A percentile compares a stretch with the other conserved stretches of the same genome.
These are phyloP conservation scores for Naegleria lovaniensis DNA, from an alignment of 208 protist genomes.

Conservation along the genomic window DNA sequence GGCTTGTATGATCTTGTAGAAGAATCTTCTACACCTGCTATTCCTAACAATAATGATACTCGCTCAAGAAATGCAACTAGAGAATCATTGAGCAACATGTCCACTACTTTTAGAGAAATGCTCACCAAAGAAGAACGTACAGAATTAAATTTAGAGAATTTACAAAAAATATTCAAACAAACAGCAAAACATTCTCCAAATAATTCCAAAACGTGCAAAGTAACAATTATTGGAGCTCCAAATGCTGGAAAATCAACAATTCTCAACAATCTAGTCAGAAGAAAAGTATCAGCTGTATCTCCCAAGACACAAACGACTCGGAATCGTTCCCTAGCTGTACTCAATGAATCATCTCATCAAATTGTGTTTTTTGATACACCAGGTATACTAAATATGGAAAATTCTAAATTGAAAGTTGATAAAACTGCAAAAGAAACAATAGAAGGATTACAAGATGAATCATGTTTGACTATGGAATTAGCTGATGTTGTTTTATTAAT, in stretches of 20 bases:
- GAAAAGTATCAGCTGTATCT: conserved; percentile 26
- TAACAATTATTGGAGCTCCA: conserved; percentile 20
- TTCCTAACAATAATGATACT: not conserved
- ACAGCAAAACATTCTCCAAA: conserved; percentile 18
- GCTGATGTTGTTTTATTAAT: conserved; percentile 20
- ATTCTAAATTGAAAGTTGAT: not conserved
- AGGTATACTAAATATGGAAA: not conserved
- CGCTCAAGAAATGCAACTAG: no score
- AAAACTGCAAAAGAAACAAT: not conserved
- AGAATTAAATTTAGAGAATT: not conserved
- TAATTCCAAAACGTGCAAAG: not conserved
- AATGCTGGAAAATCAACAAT: conserved; percentile 29
- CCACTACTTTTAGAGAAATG: not conserved
- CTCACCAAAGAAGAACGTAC: not conserved
- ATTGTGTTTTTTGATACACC: conserved; percentile 26
- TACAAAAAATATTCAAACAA: not conserved
- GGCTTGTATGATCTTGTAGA: not conserved
- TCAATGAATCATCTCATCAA: not conserved
- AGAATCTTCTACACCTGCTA: not conserved
- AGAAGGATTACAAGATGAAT: not conserved
- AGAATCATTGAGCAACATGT: no score
- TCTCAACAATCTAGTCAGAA: not conserved
- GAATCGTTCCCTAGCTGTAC: not conserved
- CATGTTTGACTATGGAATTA: not conserved
- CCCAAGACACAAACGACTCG: conserved; percentile 25